These are phyloP conservation scores for Prunus mume DNA, from an alignment of 306 rosid species.

Conservation along the genomic window DNA sequence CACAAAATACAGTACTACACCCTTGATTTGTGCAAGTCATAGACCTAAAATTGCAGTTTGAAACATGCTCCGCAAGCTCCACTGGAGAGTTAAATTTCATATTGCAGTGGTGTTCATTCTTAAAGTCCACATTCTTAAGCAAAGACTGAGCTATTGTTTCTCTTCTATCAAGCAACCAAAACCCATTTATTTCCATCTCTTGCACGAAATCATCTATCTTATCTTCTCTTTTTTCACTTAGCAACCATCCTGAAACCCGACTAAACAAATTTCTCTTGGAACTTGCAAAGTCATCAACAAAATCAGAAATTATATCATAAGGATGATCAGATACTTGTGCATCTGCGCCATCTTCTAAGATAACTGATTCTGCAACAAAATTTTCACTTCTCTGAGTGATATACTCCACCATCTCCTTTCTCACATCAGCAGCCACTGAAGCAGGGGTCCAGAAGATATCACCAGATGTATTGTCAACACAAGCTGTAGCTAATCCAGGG, in stretches of 20 bases:
- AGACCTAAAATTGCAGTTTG: slow-evolving; percentile 53
- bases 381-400: slow-evolving; percentile 62
- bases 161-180: slow-evolving; percentile 72
- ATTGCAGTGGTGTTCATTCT: slow-evolving; percentile 54
- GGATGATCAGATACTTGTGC: slow-evolving; percentile 59
- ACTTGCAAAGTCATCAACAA: slow-evolving; percentile 68
- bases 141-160: slow-evolving; percentile 42
- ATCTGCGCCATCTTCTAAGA: slow-evolving; percentile 54
- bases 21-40: slow-evolving; percentile 56
- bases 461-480: slow-evolving; percentile 79
- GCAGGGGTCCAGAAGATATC: slow-evolving; percentile 62
- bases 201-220: slow-evolving; percentile 81
- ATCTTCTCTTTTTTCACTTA: slow-evolving; percentile 84
- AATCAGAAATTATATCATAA: slow-evolving; percentile 62
- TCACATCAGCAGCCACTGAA: slow-evolving; percentile 59
- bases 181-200: slow-evolving; percentile 66
- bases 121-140: slow-evolving; percentile 72
- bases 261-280: slow-evolving; percentile 67
- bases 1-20: slow-evolving; percentile 57
- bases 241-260: slow-evolving; percentile 69
- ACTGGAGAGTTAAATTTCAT: slow-evolving; percentile 41
- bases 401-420: slow-evolving; percentile 79
- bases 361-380: slow-evolving; percentile 64
- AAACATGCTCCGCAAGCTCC: slow-evolving; percentile 52
- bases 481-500: slow-evolving; percentile 73